Base-by-base conservation (phyloP, 1,284 basidiomycete species). In the Boletellus sp. region DNA sequence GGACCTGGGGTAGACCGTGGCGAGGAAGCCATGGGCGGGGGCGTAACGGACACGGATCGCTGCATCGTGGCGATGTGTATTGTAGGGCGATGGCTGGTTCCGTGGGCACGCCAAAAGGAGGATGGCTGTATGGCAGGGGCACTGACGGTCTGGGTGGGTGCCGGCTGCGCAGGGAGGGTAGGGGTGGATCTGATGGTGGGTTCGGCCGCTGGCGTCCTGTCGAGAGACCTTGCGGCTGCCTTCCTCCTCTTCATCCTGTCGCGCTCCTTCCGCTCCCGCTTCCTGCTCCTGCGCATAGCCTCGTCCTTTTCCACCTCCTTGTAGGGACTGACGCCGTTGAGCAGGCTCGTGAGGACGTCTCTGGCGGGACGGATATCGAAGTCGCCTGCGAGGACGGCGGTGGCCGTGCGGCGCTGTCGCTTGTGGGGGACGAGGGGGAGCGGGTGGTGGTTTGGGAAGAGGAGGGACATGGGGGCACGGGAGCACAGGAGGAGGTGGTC, bases 281-380 rank as follows among this genome's bases (percentile, higher is more conserved):
- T 81, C 65, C 71, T 76, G 53, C 68, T 71, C 59, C 72, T 74
- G 52, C 74, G 71, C 46, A 71, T 61, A 63, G 79, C 76, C 54
- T 83, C 81, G 43, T 80, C 79, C 54, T 76, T 77, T 68, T 86
- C 85, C 35, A 83, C 76, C 28, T 69, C 74, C 54, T 78, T 78
- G 63, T 87, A 83, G 8, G 79, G 78, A 0, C 76, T 77, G 38
- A 89, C 82, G 50, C 86, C 85, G 63, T 90, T 89, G 60, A 89
- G 71, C 42, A 89, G 65, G 68, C 83, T 86, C 13, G 87, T 90
- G 58, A 90, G 74, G 54, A 86, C 85, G 70, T 89, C 87, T 64
- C 87, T 79, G 28, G 75, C 61, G 0, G 84, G 82, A 33, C 76
- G 77, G 5, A 75, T 66, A 73, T 90, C 87, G 68, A 86, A 88